A percentile compares a stretch with the other conserved stretches of the same genome.
phyloP scores from a whole-genome alignment of 306 rosid species.

The Neltuma alba region DNA sequence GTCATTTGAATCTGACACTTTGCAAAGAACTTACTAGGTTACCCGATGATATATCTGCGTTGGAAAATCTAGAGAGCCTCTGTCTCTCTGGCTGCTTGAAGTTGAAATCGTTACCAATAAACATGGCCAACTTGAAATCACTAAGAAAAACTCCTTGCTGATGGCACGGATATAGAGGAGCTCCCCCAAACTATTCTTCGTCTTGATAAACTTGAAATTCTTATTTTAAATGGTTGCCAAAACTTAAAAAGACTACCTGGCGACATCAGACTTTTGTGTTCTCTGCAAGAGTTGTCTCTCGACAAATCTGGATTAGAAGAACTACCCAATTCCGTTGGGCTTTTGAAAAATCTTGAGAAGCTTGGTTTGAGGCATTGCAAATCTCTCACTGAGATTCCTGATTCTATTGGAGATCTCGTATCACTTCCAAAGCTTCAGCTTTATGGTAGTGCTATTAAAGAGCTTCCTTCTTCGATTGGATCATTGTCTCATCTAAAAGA shows the following conservation, averaged over 20 bases:
- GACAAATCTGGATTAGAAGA: slow-evolving; percentile 46
- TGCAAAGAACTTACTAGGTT: slow-evolving; percentile 46
- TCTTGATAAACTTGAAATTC: slow-evolving; percentile 53
- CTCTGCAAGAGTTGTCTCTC: slow-evolving; percentile 59
- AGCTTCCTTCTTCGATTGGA: slow-evolving; percentile 62
- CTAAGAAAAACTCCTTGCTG: slow-evolving; percentile 52
- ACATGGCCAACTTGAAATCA: slow-evolving; percentile 48
- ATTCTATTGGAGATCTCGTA: slow-evolving; percentile 48
- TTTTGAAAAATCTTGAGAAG: slow-evolving; percentile 57
- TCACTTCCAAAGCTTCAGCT: slow-evolving; percentile 39
- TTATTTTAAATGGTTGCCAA: slow-evolving; percentile 45
- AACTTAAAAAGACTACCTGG: slow-evolving; percentile 48
- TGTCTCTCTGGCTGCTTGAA: slow-evolving; percentile 43
- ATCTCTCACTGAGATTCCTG: slow-evolving; percentile 55
- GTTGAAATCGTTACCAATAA: slow-evolving; percentile 52
- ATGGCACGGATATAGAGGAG: slow-evolving; percentile 44
- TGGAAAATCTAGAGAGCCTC: slow-evolving; percentile 52
- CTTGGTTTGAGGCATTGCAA: slow-evolving; percentile 48
- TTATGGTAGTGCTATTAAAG: slow-evolving; percentile 38
- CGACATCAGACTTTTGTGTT: slow-evolving; percentile 47
- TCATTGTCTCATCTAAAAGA: slow-evolving; percentile 45
- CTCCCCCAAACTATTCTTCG: slow-evolving; percentile 55
- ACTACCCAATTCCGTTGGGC: slow-evolving; percentile 53
- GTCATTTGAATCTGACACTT: slow-evolving; percentile 49
- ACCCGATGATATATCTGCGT: slow-evolving; percentile 55